Evolutionary conservation across 768 basidiomycete genomes (phyloP).

Genomic region (Mycena rebaudengoi): DNA sequence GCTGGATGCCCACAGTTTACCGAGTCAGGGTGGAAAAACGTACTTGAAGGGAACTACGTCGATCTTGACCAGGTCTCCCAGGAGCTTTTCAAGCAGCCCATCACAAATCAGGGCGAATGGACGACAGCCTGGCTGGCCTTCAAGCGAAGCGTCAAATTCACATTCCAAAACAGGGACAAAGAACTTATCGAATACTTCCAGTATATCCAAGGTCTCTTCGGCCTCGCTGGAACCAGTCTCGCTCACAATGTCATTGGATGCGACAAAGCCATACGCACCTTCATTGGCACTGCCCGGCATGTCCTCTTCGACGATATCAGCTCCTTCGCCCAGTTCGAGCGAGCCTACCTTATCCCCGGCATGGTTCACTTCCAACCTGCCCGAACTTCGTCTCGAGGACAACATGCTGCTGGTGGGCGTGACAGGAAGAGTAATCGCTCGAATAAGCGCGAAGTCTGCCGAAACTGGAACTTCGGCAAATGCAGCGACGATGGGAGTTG

Average conservation of each 20-base stretch:
- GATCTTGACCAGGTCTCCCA: neutral
- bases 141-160: neutral
- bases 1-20: neutral
- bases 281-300: neutral
- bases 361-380: neutral
- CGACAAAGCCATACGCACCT: neutral
- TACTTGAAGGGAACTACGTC: neutral
- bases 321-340: neutral
- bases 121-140: neutral
- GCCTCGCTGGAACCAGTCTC: neutral
- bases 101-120: neutral
- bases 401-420: neutral
- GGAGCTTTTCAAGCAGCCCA: neutral
- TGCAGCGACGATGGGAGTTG: neutral
- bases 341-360: neutral
- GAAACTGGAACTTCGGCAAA: neutral
- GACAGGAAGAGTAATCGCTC: neutral
- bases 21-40: neutral
- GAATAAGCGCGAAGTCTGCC: neutral
- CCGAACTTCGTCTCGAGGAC: no score
- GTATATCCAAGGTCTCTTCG: slow-evolving; percentile 3
- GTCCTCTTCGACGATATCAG: neutral
- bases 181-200: neutral
- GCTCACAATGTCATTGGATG: neutral
- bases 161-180: neutral